These are phyloP conservation scores for Aschersonia sp. DNA, from an alignment of 2,329 filamentous ascomycete genomes.

Conservation along the genomic window DNA sequence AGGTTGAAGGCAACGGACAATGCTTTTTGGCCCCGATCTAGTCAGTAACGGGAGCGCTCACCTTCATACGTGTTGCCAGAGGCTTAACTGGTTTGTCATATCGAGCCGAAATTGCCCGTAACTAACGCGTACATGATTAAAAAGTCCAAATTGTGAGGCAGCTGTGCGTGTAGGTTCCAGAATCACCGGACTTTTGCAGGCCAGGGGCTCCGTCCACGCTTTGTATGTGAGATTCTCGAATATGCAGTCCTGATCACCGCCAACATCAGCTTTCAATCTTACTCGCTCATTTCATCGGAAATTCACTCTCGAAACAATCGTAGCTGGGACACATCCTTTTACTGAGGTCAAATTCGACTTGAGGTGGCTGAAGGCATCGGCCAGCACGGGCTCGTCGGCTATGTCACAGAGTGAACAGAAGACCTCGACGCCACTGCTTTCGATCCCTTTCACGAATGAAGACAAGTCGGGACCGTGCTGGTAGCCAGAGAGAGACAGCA, in stretches of 20 bases:
- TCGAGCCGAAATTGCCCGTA: neutral
- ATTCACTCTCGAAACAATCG: conserved; percentile 24
- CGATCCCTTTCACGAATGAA: conserved; percentile 21
- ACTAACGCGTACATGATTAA: neutral
- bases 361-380: conserved; percentile 27
- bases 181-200: neutral
- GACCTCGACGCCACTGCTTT: conserved; percentile 22
- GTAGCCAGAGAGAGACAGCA: conserved; percentile 32
- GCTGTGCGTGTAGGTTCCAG: neutral
- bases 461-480: conserved; percentile 23
- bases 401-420: neutral
- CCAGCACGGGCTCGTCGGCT: neutral
- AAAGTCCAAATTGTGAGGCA: neutral
- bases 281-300: too few species aligned
- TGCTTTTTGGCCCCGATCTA: neutral
- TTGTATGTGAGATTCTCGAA: neutral
- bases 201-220: neutral
- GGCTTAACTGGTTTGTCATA: neutral
- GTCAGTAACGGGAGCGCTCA: neutral
- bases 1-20: neutral
- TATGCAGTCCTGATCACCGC: too few species aligned
- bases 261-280: too few species aligned
- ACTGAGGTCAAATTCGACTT: conserved; percentile 16
- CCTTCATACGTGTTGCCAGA: neutral
- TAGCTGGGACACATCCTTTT: conserved; percentile 26